Evolutionary conservation across 805 yeast genomes (phyloP), one percentile per base, ranked within the genome.

Genomic region (Candida ulmi): DNA sequence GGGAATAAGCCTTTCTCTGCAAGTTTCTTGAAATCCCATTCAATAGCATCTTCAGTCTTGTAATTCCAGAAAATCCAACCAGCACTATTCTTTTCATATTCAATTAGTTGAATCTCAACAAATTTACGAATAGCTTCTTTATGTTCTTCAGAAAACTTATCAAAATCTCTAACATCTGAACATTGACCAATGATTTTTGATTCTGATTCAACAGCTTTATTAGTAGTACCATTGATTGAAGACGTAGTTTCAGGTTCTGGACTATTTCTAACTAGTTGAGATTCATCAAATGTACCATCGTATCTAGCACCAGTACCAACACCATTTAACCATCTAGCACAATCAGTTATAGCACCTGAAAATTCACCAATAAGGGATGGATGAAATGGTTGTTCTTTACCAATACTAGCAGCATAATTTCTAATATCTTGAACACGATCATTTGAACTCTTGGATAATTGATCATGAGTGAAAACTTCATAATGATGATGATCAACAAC

Each of bases 401-500:
- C 36, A 23, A 65, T 50, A 1, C 60, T 44, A 27, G 36, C 51
- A 16, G 56, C 73, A 52, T 39, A 65, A 43, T 44, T 60, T 36
- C 18, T 63, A 46, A 55, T 60, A 54, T 54, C 61, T 41, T 52
- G 45, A 40, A 50, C 37, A 55, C 72, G 52, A 43, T 60, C 46
- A 40, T 43, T 40, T 52, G 60, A 55, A 44, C 69, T 37, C 42
- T 61, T 70, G 37, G 65, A 52, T 40, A 88, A 71, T 62, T 85
- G 85, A 19, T 67, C 77, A 30, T 69, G 70, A 13, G 80, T 69
- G 60, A 91, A 90, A 17, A 88, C 91, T 65, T 88, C 95, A 63
- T 90, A 90, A 59, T 83, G 87, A 63, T 90, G 96, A 64, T 87
- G 95, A 60, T 90, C 96, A 37, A 88, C 68, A 24, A 86, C 72